Base-by-base conservation (phyloP, 2,329 filamentous ascomycete genomes). In the Aspergillus chevalieri region DNA sequence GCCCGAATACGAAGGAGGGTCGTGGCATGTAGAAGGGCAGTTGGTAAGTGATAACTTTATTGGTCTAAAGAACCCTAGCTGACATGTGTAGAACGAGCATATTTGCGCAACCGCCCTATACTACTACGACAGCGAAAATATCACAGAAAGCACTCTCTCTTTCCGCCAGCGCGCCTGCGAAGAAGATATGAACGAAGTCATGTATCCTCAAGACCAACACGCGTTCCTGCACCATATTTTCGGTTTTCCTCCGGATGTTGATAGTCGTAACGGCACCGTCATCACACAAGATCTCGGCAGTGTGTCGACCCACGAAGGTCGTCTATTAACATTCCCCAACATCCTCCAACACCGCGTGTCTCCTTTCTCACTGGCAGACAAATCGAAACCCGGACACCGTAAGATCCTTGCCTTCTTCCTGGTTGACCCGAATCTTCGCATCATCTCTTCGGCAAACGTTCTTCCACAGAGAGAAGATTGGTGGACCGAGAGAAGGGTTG, bases 81-180 rank as follows among this genome's bases (percentile, higher is more conserved):
- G 14, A 43, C 15, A 15, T 12, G 10, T 17, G n/a, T 47, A 66
- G 62, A 85, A 86, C 57, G 83, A 86, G 59, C 77, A 76, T 51
- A 86, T 87, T 24, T 76, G 75, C 51, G 81, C 81, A 0, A 83
- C 81, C 0, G 79, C 82, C 0, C 68, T 87, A 2, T 86, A 83
- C 68, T 86, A 86, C 64, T 82, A 82, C 56, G 79, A 83, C 54
- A 70, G 65, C 47, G 74, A 83, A 0, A 87, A 87, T 61, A 77
- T 85, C 48, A 81, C 79, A 0, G 67, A 78, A 1, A 78, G 69
- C 51, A 63, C 61, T 3, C 69, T 85, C 0, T 64, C 66, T 0
- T 83, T 85, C 56, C 75, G 73, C 3, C 76, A 76, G 6, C 49
- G 53, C 0, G 58, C 69, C 30, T 14, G 1, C 59, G 72, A 41